Evolutionary conservation across 345 rosid species (phyloP), one percentile per base, ranked within the genome.

Genomic region (Aquilaria malaccensis): DNA sequence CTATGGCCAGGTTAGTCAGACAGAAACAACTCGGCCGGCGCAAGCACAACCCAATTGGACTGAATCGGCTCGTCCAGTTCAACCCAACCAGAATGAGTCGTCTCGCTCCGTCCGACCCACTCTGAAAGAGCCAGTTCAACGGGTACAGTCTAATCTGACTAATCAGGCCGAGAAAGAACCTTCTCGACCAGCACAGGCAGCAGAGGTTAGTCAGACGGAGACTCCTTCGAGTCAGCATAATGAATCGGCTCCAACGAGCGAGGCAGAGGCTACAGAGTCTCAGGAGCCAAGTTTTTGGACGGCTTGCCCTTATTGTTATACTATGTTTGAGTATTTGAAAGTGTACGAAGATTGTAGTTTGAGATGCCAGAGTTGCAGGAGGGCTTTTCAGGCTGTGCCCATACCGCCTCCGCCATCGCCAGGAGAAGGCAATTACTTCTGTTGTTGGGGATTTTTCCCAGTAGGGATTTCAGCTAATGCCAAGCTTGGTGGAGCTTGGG

Each of bases 281-380:
- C 51, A 47, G 68, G 71, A 30, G 9, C 73, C 77, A 22, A 80
- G 85, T 65, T 91, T 95, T 78, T 91, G 97, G 99, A 95, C 99
- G 0, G 81, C 95, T 48, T 95, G 99, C 32, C 97, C 97, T 0
- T 95, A 88, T 67, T 94, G 99, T 60, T 91, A 52, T 60, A 61
- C 75, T 9, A 76, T 94, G n/a, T 91, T 78, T 33, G 97, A 94
- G 79, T 94, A 90, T 62, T 79, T 86, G 0, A 83, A 79, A 73
- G 81, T 13, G 14, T 94, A 86, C n/a, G 87, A 88, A 68, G 97
- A 83, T 31, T 91, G 97, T 43, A 68, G 80, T 3, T 75, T 94
- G 51, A 80, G 69, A 62, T 94, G 99, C 70, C 95, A 88, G 72
- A 77, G 74, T 2, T 91, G 99, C 65, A 79, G 72, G 69, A 76